Evolutionary conservation across 345 rosid species (phyloP).

Genomic region (Geranium brycei): DNA sequence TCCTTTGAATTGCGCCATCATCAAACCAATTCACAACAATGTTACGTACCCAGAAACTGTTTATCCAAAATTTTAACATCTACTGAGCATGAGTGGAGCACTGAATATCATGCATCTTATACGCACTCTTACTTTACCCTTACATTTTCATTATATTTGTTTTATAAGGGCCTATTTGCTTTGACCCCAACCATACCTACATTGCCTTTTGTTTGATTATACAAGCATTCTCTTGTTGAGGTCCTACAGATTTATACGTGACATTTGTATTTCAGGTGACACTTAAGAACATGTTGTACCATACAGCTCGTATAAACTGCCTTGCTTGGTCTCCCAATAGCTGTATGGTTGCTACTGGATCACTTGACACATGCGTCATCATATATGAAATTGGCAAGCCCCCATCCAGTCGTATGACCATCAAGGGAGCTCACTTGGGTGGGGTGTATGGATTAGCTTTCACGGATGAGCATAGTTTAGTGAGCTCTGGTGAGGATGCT

Average conservation of each 20-base stretch:
- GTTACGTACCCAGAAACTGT: neutral
- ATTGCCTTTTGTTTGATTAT: too few relatives aligned
- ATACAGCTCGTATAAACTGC: slow-evolving; percentile 77
- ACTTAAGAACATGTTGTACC: slow-evolving; percentile 80
- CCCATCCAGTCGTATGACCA: slow-evolving; percentile 51
- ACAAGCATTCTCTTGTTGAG: too few relatives aligned
- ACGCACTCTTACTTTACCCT: too few relatives aligned
- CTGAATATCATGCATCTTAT: neutral
- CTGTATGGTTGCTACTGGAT: slow-evolving; percentile 68
- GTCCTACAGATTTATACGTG: too few relatives aligned
- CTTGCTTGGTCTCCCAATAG: slow-evolving; percentile 83
- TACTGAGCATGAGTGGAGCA: neutral
- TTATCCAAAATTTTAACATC: neutral
- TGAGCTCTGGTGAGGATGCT: slow-evolving; percentile 94
- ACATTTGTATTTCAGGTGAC: slow-evolving; percentile 32
- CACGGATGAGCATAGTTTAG: slow-evolving; percentile 41
- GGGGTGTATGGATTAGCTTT: slow-evolving; percentile 83
- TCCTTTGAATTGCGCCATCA: neutral
- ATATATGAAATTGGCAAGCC: slow-evolving; percentile 70
- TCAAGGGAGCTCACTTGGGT: slow-evolving; percentile 81
- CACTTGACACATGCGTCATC: slow-evolving; percentile 70
- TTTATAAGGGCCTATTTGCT: neutral
- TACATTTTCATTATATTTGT: neutral
- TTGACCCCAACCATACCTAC: too few relatives aligned
- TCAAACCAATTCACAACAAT: neutral